These are phyloP conservation scores for Theileria equi DNA, from an alignment of 169 alveolate genomes.

Conservation along the genomic window DNA sequence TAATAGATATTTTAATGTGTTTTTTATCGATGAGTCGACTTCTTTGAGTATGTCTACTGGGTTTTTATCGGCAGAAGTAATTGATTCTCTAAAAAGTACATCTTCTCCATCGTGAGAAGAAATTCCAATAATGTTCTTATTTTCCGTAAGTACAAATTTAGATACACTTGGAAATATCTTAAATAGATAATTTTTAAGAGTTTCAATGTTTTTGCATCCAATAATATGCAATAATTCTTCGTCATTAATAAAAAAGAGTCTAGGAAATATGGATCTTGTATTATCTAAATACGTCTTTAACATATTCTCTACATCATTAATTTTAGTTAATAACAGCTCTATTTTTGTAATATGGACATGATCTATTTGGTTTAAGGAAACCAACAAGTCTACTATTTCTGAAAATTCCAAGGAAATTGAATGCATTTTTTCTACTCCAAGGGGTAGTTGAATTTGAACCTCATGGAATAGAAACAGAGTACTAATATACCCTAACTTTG, in stretches of 20 bases:
- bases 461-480: no score
- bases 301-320: constrained; percentile 92
- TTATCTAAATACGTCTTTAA: constrained; percentile 95
- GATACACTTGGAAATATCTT: constrained; percentile 98
- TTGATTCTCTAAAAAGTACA: constrained; percentile 69
- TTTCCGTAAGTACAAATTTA: constrained; percentile 72
- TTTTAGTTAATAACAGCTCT: constrained; percentile 89
- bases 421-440: not conserved
- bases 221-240: constrained; percentile 97
- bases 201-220: constrained; percentile 87
- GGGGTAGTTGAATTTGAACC: not conserved
- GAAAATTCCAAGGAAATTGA: no score
- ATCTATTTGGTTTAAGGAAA: no score
- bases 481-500: not conserved
- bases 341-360: constrained; percentile 50
- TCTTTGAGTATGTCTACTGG: constrained; percentile 81
- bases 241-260: constrained; percentile 98
- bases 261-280: constrained; percentile 95
- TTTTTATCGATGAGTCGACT: constrained; percentile 78
- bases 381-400: no score
- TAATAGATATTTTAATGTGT: constrained; percentile 78
- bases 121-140: constrained; percentile 84
- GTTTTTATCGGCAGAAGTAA: constrained; percentile 66
- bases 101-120: constrained; percentile 86
- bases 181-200: not conserved